Evolutionary conservation across 306 rosid genomes (phyloP), one percentile per base, ranked within the genome.

Genomic region (Vigna nakashimae): DNA sequence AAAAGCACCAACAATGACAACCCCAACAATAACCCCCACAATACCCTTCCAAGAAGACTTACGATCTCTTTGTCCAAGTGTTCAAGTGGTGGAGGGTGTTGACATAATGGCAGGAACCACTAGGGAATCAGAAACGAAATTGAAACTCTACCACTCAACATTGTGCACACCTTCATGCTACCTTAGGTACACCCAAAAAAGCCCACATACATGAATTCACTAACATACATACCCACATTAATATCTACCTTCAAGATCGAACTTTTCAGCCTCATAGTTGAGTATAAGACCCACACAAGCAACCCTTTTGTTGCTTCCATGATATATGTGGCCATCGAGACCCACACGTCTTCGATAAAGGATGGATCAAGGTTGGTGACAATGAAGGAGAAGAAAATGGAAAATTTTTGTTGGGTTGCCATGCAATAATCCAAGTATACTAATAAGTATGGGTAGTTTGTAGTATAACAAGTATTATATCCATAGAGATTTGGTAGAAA

Each of bases 141-240:
- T 82, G 66, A 93, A 93, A 71, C 93, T 91, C 97, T 97, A 93
- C 98, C 98, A 93, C 24, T 88, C 87, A 1, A 93, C 63, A 45
- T 84, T 88, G 82, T 93, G 96, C 45, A 84, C 80, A 20, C 22
- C 81, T 89, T 96, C 1, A 96, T 93, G 77, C 98, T 93, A 16
- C 96, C 96, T 73, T 93, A 96, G 2, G 96, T 93, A 20, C 96
- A 89, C 49, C 91, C 96, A 68, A 96, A 91, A 30, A 93, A 93
- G 7, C 98, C 98, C 59, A 93, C 96, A 22, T 85, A 93, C 96
- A 91, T 89, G 56, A 88, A 89, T 22, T 93, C 98, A 66, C 82
- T 77, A 14, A 91, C 87, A 53, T 73, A 89, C 85, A 76, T 82
- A 75, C 80, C 90, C 30, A 93, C 86, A 75, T 93, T 94, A 52